Evolutionary conservation across 495 filamentous ascomycete genomes (phyloP), one percentile per base, ranked within the genome.

Genomic region (Penicillium ochrochloron): DNA sequence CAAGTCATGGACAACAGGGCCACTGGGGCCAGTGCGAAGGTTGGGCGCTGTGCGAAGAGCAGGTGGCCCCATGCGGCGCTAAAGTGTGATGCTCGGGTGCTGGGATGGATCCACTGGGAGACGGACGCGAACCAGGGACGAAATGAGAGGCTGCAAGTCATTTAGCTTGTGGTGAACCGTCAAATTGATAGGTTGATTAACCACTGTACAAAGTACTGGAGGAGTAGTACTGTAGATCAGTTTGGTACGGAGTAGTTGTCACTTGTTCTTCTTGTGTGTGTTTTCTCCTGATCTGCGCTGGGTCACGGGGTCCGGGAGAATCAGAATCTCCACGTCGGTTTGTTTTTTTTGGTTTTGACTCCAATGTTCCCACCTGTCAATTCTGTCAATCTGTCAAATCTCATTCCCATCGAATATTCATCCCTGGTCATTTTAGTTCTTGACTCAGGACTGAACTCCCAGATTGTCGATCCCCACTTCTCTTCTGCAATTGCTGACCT

Each of bases 51-150:
- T n/a, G 39, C 11, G 39, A 25, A 48, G 19, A 23, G 44, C 25
- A 23, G 19, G 21, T 51, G 46, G 46, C 15, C 46, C 46, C 46
- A 29, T 51, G 23, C 46, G 46, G 48, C 48, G 48, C 48, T 29
- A 51, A 51, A 29, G 5, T 29, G 19, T 50, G 46, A 33, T 33
- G 5, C 31, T 33, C 31, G 15, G 48, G 29, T 29, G 25, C 25
- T 51, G 48, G 23, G 46, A 27, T 27, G 48, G 42, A 8, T 19
- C 48, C 48, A 29, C 48, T 51, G 11, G 48, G 12, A 15, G 23
- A 31, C 17, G 37, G 37, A 52, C 17, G 48, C 48, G 27, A 52
- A 52, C 48, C 27, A 27, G 48, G 48, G 27, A 52, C 25, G 14
- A 17, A 8, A 52, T 14, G 15, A 17, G 14, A 41, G 12, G 12